Conservation (phyloP, 2,329 filamentous ascomycete species). For the Cryoendolithus antarcticus region DNA sequence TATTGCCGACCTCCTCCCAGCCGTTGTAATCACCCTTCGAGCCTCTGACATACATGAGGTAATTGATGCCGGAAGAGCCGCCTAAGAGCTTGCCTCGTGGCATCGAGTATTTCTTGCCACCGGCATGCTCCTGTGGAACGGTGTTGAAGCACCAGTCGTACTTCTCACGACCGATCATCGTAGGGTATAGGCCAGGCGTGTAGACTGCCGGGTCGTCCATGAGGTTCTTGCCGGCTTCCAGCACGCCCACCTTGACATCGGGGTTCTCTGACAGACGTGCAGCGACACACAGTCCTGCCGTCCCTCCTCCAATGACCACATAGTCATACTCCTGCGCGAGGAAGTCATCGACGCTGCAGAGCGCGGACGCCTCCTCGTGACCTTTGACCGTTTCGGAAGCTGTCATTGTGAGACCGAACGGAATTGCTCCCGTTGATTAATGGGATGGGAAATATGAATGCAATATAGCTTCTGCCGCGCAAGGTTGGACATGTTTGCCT, state of each 20-base stretch:
- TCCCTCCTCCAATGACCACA: conserved; percentile 22
- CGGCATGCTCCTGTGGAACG: conserved; percentile 14
- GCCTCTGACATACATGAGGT: conserved; percentile 24
- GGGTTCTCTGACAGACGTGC: conserved; percentile 19
- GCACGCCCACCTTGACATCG: conserved; percentile 19
- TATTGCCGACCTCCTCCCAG: conserved; percentile 20
- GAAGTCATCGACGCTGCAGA: conserved; percentile 18
- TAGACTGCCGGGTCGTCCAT: conserved; percentile 19
- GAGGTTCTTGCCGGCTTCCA: conserved; percentile 21
- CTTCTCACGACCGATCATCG: conserved; percentile 20
- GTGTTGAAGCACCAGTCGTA: conserved; percentile 23
- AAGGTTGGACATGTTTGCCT: too few relatives aligned
- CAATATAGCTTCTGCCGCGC: too few relatives aligned
- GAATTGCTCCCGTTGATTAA: too few relatives aligned
- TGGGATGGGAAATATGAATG: too few relatives aligned
- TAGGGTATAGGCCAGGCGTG: conserved; percentile 21
- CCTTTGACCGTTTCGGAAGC: background rate
- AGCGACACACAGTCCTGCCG: conserved; percentile 20
- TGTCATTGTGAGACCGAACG: conserved; percentile 1
- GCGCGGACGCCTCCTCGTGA: conserved; percentile 8
- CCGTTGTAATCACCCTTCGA: conserved; percentile 23
- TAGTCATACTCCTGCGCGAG: conserved; percentile 16
- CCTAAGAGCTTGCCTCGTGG: conserved; percentile 17
- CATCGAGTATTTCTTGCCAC: conserved; percentile 14
- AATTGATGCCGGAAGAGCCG: conserved; percentile 27